Evolutionary conservation across 208 protist genomes (phyloP), one percentile per base, ranked within the genome.

Genomic region (Acanthamoeba culbertsoni): DNA sequence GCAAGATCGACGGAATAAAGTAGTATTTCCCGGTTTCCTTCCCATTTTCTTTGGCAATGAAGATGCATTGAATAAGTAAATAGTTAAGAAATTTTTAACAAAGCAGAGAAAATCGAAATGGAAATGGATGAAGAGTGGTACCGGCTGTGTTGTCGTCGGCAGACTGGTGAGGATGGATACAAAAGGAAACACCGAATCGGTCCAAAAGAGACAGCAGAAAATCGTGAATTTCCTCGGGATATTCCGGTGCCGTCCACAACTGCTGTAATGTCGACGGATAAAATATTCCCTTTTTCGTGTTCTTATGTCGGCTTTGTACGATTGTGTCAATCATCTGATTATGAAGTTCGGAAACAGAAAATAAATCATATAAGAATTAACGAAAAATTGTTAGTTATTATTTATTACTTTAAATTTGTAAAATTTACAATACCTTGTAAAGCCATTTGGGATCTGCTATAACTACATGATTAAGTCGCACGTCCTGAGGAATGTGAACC

Each of bases 321-420:
- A 73, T 73, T 18, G 63, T 73, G 63, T 73, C 63, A 5, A 73
- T 73, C 63, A 73, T 73, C 63, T 73, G 63, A n/a, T 68, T 18
- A 31, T 5, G 8, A 2, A 31, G 53, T 62, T 62, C n/a, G n/a
- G n/a, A n/a, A n/a, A n/a, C n/a, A n/a, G 53, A 55, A 8, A 18
- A 8, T 55, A 8, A 18, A 55, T 23, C 48, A 18, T 55, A 18
- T 55, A 8, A 55, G 48, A 8, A 55, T 8, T 23, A 8, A 55
- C 48, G 18, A 55, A 8, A 23, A 18, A 55, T 8, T 55, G 8
- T 12, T 55, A 23, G 14, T 12, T 2, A 23, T 55, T 12, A 26
- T n/a, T n/a, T n/a, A 5, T 18, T 62, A n/a, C 18, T 62, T 18
- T 20, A n/a, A 62, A n/a, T 6, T n/a, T 6, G 55, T 62, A 14